Evolutionary conservation across 345 rosid species (phyloP).

Genomic region (Eucalyptus lansdowneana): DNA sequence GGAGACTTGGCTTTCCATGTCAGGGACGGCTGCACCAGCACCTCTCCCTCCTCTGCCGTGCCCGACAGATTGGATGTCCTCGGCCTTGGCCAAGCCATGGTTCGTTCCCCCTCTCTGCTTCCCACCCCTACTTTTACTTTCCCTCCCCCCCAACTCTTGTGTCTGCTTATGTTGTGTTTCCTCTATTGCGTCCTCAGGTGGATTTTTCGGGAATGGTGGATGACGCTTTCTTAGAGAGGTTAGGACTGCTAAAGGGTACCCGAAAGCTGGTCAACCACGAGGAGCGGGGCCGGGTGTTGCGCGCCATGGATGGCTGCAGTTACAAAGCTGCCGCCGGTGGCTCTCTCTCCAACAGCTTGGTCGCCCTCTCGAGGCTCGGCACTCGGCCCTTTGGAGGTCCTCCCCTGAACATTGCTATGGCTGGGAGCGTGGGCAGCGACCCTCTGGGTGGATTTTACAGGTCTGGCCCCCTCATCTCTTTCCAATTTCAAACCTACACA

Average conservation of each 20-base stretch:
- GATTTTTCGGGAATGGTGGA: constrained; percentile 90
- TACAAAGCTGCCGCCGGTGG: constrained; percentile 99
- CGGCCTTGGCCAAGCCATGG: constrained; percentile 99
- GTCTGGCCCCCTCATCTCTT: constrained; percentile 9
- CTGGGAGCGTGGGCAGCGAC: constrained; percentile 84
- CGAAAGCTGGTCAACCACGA: constrained; percentile 90
- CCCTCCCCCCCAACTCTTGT: not conserved
- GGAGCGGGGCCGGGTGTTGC: constrained; percentile 85
- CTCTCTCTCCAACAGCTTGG: constrained; percentile 85
- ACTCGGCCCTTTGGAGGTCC: constrained; percentile 43
- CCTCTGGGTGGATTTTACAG: constrained; percentile 92
- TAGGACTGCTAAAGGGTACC: constrained; percentile 76
- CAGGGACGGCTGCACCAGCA: not conserved
- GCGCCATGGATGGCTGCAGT: constrained; percentile 97
- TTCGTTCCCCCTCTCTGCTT: not conserved
- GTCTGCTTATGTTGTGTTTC: not conserved
- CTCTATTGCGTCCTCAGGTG: constrained; percentile 33
- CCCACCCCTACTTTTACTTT: not conserved
- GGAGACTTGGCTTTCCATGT: constrained; percentile 10
- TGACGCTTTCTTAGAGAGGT: constrained; percentile 58
- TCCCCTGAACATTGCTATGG: constrained; percentile 71
- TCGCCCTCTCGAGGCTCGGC: constrained; percentile 85
- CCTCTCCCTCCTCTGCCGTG: constrained; percentile 18
- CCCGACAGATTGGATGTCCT: constrained; percentile 90
- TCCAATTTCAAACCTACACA: not conserved